Base-by-base conservation (phyloP, 768 basidiomycete species). In the Mycena crocata region DNA sequence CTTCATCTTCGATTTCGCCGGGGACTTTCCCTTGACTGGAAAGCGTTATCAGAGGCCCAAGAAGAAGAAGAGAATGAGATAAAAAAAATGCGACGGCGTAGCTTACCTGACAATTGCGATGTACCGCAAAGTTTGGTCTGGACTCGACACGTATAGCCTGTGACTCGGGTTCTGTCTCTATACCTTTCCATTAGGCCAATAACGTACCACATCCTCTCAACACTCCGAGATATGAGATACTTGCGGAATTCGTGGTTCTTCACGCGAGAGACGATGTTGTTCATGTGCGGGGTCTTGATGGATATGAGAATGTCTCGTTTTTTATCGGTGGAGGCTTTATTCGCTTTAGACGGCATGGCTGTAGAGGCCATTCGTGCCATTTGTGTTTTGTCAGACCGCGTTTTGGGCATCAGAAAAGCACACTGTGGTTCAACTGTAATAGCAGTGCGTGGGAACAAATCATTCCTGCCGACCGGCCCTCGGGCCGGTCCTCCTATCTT, bases 171-270 rank as follows among this genome's bases (percentile, higher is more conserved):
- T 14, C 1, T 23, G 5, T 8, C 15, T 42, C 39, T 17, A n/a
- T n/a, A n/a, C 12, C 6, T 15, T 24, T 10, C 19, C 13, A 42
- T 23, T 13, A 24, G 2, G 10, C 26, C 19, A 2, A 21, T 7
- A 13, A 39, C 57, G 34, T 28, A 71, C 71, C 71, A 72, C 66
- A 71, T 65, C 21, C 71, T 37, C 28, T 68, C 28, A 15, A 72
- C 69, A 9, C 63, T 57, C 15, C 44, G 31, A 0, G 71, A 39
- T 12, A 71, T 71, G 21, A 71, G 59, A 56, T 72, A 72, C n/a
- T 71, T 68, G 21, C 71, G 51, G 40, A 71, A 72, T 48, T 72
- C 71, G 50, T 72, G 71, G 50, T 72, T 58, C 40, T 72, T 72
- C 17, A 13, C 39, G 26, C 62, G 57, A 10, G 66, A 24, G 21